A percentile compares a stretch with the other conserved stretches of the same genome.
phyloP scores from a whole-genome alignment of 805 yeast genomes.

The Candida argentea region DNA sequence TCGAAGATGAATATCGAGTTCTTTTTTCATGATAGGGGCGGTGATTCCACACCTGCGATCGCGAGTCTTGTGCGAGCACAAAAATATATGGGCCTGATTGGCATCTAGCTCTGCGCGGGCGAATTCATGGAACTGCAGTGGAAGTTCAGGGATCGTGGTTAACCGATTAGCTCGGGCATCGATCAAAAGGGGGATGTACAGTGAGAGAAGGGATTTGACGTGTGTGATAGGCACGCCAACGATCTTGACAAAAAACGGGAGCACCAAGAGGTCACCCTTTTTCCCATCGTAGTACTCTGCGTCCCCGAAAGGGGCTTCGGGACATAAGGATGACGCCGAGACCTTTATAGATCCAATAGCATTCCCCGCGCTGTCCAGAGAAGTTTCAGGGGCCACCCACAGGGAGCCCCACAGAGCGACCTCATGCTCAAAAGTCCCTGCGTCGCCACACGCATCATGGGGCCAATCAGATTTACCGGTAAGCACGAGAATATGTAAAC shows the following conservation, averaged over 20 bases:
- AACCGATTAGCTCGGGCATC: conserved; percentile 8
- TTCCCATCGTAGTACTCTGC: conserved; percentile 31
- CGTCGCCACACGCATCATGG: conserved; percentile 50
- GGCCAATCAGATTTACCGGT: conserved; percentile 84
- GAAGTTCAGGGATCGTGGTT: conserved; percentile 2
- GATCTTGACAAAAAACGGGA: conserved; percentile 72
- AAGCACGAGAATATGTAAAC: conserved; percentile 67
- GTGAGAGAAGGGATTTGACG: conserved; percentile 34
- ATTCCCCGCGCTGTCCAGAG: conserved; percentile 7
- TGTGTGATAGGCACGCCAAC: conserved; percentile 35
- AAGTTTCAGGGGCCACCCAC: too few species aligned
- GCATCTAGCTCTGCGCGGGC: conserved; percentile 23
- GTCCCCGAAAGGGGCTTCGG: conserved; percentile 31
- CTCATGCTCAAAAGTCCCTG: conserved; percentile 35
- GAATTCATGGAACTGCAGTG: conserved; percentile 14
- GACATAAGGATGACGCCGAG: conserved; percentile 44
- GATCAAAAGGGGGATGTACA: conserved; percentile 33
- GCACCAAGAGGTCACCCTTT: conserved; percentile 50
- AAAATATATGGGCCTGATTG: conserved; percentile 42
- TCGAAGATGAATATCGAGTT: conserved; percentile 62
- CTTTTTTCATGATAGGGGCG: conserved; percentile 81
- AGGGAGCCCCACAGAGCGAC: conserved; percentile 30
- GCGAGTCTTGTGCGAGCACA: conserved; percentile 86
- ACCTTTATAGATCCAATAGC: conserved; percentile 33
- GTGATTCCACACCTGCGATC: conserved; percentile 92